Evolutionary conservation across 1,284 basidiomycete genomes (phyloP), one percentile per base, ranked within the genome.

Genomic region (Kalmanozyma brasiliensis): DNA sequence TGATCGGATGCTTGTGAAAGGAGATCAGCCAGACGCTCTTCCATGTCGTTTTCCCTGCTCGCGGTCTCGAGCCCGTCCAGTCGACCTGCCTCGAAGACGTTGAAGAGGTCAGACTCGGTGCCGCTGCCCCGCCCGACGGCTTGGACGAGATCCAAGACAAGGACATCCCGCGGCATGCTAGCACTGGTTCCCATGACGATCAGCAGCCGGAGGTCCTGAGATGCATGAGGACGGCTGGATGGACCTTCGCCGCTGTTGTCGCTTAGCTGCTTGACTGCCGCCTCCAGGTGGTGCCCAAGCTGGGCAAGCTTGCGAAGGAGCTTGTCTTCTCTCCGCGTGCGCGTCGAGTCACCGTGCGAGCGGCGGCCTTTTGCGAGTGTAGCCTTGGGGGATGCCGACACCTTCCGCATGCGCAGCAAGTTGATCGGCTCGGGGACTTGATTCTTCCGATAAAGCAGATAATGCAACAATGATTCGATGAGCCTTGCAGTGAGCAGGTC

Each of bases 401-500:
- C 37, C n/a, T 37, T 49, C 29, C 34, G 49, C 35, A 52, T 55
- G 8, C 45, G 61, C 16, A 57, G 23, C 9, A 61, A 20, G 34
- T 49, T 65, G 52, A 75, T 58, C 11, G 59, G 64, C 29, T 63
- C 57, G 22, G 72, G 65, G 7, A 74, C 47, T 43, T 76, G 74
- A 5, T 58, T 65, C 26, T 69, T 62, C 6, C 62, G 55, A 40
- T 71, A 76, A 2, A 76, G 65, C 5, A 74, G 45, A 36, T 74
- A 56, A 19, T 71, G 64, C 4, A 74, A 24, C n/a, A 56, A 45
- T 8, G 68, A 62, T 24, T 66, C 55, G 24, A 49, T 32, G 4
- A 76, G 46, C 2, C 56, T 47, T 4, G 66, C 51, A 7, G 55
- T 52, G 20, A 76, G 65, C 40, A 66, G 61, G 8, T 51, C 32